A percentile compares a stretch with the other conserved stretches of the same genome.
Conservation (phyloP, 1,139 yeast species). For the Sugiyamaella japonica region DNA sequence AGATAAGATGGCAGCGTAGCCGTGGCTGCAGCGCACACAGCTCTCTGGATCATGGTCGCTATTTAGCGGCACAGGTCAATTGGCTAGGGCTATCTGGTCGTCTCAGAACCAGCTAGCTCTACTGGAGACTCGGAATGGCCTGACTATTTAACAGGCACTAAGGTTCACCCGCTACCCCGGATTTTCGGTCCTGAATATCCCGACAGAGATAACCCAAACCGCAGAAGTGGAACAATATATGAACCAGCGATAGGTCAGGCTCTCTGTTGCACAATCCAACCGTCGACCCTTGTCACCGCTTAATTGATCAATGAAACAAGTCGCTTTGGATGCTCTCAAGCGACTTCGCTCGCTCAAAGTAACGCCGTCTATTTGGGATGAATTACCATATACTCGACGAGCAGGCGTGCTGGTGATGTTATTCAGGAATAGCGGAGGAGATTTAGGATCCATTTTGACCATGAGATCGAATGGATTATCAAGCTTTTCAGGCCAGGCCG, state of each 20-base stretch:
- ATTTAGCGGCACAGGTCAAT: no score
- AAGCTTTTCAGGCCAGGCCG: slow-evolving; percentile 82
- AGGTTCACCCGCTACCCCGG: neutral
- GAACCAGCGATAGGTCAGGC: neutral
- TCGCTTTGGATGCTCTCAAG: slow-evolving; percentile 15
- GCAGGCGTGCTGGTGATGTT: slow-evolving; percentile 77
- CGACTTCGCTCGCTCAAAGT: slow-evolving; percentile 19
- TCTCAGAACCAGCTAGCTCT: neutral
- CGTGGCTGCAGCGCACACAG: no score
- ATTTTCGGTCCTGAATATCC: slow-evolving; percentile 1
- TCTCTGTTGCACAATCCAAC: neutral
- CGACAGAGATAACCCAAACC: slow-evolving; percentile 1
- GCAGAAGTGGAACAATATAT: neutral
- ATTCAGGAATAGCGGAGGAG: slow-evolving; percentile 63
- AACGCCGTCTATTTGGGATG: slow-evolving; percentile 51
- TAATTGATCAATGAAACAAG: slow-evolving; percentile 8
- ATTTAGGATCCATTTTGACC: slow-evolving; percentile 72
- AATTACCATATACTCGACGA: slow-evolving; percentile 59
- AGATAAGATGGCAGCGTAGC: no score
- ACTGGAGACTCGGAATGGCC: neutral
- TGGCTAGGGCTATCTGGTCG: no score
- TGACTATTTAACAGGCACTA: neutral
- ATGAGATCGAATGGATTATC: slow-evolving; percentile 68
- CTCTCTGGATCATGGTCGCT: no score
- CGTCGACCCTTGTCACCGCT: neutral